Base-by-base conservation (phyloP, 2,329 filamentous ascomycete genomes). In the Aphanoascus verrucosus region DNA sequence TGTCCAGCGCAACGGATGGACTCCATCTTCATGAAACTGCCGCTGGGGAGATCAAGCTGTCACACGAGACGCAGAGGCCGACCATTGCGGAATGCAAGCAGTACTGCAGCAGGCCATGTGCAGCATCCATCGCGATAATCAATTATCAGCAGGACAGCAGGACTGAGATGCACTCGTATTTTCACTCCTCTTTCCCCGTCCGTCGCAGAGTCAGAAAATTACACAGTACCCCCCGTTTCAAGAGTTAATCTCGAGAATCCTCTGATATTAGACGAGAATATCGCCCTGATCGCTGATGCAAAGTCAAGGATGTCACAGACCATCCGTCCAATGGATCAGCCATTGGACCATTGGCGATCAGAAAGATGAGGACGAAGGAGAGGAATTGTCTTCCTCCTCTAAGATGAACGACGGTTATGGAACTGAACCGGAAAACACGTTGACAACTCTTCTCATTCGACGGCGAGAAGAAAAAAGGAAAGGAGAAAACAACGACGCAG, bases 271-370 rank as follows among this genome's bases (percentile, higher is more conserved):
- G 38, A 17, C 19, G 19, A 17, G 38, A 41, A 17, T 40, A 8
- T 15, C 15, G 38, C 38, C 38, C 38, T n/a, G 38, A 41, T 19
- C n/a, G 38, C 14, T 8, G 15, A 35, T 37, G 35, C 47, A 49
- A 42, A 35, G 37, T 41, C 48, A 50, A 35, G 48, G 48, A 50
- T 50, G 48, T 50, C 48, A 50, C 48, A 50, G 48, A 50, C 48
- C 48, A 50, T 50, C 48, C 48, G 42, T 43, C 48, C 48, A 50
- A 11, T 43, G 38, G 34, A n/a, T 19, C 28, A 28, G 34, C 44
- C 43, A 31, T 34, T 35, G 11, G 14, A 28, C 23, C 7, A 28
- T 28, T 28, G 31, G 44, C 15, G 5, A 15, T 32, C 44, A 47
- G 44, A 34, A 23, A 32, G 41, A 32, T 9, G 9, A 6, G 12